Base-by-base conservation (phyloP, 768 basidiomycete species). In the Jaapia argillacea region DNA sequence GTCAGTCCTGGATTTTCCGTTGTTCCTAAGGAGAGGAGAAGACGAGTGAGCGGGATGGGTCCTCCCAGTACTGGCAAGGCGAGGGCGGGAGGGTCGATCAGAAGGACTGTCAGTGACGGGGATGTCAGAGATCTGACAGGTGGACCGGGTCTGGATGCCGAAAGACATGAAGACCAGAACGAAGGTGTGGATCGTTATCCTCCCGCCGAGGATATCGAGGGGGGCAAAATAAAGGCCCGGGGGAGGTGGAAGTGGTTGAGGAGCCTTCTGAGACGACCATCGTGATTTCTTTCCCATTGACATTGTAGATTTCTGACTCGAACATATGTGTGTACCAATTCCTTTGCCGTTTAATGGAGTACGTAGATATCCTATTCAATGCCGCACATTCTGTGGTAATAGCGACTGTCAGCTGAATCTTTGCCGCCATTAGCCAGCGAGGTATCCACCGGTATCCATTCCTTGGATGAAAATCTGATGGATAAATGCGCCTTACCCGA, bases 1-100 rank as follows among this genome's bases (percentile, higher is more conserved):
- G 63, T 81, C 43, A 83, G 81, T 52, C 85, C 85, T 24, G 85
- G 85, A n/a, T 87, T 86, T 51, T 67, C 71, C n/a, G 70, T 84
- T 37, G 66, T 77, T 42, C 81, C 80, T 18, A 58, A 63, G 38
- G 70, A 74, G 50, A 60, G 77, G 51, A 61, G 72, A 48, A 59
- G 75, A 49, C 60, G 68, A 45, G 45, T 58, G 7, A 74, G 67
- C 49, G 67, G 64, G 25, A n/a, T n/a, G 36, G 42, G 52, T 50
- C n/a, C 24, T 28, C n/a, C n/a, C n/a, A n/a, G n/a, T n/a, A 31
- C 33, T 36, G 43, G 23, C n/a, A 10, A 43, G 50, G 20, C 23
- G 47, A 45, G 49, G 46, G 28, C 40, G 44, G 44, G 55, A 46
- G 44, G 42, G 46, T 51, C 53, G 43, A 53, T 68, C 52, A 57